Conservation (phyloP, 257 asterid species). For the Echium plantagineum region DNA sequence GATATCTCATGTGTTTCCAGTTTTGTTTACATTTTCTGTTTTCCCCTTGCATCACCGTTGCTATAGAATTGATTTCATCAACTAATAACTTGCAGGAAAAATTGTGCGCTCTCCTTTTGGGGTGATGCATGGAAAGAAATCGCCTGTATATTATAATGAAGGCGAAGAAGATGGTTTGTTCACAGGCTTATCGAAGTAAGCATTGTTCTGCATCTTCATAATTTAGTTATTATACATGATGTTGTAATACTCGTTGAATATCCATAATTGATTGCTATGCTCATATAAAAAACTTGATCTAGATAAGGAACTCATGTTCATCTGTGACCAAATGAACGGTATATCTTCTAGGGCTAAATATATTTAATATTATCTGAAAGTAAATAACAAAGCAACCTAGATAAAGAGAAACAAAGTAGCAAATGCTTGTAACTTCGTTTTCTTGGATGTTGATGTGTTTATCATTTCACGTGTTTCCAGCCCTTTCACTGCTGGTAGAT, state of each 20-base stretch:
- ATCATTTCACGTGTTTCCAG: constrained; percentile 24
- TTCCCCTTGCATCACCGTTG: background rate
- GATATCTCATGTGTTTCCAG: background rate
- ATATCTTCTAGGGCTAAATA: no score
- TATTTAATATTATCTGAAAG: no score
- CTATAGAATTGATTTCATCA: background rate
- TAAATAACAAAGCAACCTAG: background rate
- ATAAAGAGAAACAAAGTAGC: background rate
- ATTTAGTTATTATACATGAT: background rate
- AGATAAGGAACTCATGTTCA: no score
- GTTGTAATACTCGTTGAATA: background rate
- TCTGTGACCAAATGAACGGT: no score
- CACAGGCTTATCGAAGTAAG: constrained; percentile 81
- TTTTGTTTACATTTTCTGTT: background rate
- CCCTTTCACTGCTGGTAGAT: constrained; percentile 93
- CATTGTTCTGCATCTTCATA: background rate
- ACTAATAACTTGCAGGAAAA: constrained; percentile 40
- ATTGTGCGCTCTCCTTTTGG: constrained; percentile 80
- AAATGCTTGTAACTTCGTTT: background rate
- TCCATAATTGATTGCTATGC: no score
- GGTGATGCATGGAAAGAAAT: constrained; percentile 90
- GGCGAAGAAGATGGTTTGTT: constrained; percentile 83
- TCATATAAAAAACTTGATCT: no score
- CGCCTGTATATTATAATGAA: constrained; percentile 79
- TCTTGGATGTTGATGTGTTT: constrained; percentile 1